Percentiles rank a stretch among this genome's conserved stretches.
Conservation (phyloP, 495 filamentous ascomycete species). For the Penicillium cinerascens region DNA sequence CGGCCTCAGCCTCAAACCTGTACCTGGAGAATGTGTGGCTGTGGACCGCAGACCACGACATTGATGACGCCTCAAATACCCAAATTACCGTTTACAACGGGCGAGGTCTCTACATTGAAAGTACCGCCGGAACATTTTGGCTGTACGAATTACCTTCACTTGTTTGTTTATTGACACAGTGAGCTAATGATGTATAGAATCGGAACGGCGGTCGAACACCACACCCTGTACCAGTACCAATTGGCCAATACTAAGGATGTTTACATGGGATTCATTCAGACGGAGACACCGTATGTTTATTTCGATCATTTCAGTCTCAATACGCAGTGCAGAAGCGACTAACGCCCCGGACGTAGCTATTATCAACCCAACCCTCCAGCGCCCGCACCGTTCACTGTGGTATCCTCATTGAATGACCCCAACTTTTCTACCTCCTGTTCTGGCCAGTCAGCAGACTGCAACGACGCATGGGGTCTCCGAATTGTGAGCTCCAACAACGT, state of each 20-base stretch:
- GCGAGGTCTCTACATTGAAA: conserved; percentile 59
- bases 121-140: conserved; percentile 42
- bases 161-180: too few species aligned
- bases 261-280: conserved; percentile 70
- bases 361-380: conserved; percentile 62
- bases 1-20: conserved; percentile 32
- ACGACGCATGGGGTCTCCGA: conserved; percentile 60
- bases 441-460: conserved; percentile 41
- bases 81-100: conserved; percentile 63
- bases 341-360: conserved; percentile 14
- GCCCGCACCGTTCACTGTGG: conserved; percentile 15
- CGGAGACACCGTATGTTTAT: conserved; percentile 57
- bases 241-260: conserved; percentile 61
- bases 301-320: too few species aligned
- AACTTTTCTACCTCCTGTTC: conserved; percentile 44
- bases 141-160: conserved; percentile 30
- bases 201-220: conserved; percentile 70
- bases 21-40: conserved; percentile 64
- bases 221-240: conserved; percentile 73
- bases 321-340: too few species aligned
- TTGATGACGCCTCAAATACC: conserved; percentile 50
- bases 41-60: conserved; percentile 66
- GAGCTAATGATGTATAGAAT: too few species aligned
- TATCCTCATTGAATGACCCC: neutral
- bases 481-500: conserved; percentile 56